A percentile compares a stretch with the other conserved stretches of the same genome.
Conservation (phyloP, 2,329 filamentous ascomycete genomes). For the Arthroderma uncinatum region DNA sequence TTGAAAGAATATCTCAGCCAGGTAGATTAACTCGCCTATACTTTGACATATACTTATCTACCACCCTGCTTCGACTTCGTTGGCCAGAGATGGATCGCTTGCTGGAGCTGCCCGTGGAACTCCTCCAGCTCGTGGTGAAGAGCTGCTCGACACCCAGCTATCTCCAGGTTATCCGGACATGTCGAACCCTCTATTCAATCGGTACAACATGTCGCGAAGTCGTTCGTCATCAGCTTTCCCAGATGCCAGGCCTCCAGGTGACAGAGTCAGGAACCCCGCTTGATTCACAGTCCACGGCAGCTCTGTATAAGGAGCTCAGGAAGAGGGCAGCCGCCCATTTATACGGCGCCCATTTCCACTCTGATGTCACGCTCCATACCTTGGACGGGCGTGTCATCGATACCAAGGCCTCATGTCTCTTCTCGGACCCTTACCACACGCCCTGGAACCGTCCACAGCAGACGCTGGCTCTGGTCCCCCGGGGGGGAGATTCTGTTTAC, state of each 20-base stretch:
- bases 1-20: too few relatives aligned
- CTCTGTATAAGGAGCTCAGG: slow-evolving; percentile 27
- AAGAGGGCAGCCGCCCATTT: slow-evolving; percentile 24
- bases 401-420: slow-evolving; percentile 23
- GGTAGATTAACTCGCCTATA: too few relatives aligned
- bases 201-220: slow-evolving; percentile 27
- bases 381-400: slow-evolving; percentile 23
- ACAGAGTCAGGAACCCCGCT: background rate
- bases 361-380: slow-evolving; percentile 22
- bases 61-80: background rate
- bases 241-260: slow-evolving; percentile 19
- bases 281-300: slow-evolving; percentile 15
- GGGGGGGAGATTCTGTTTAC: slow-evolving; percentile 13
- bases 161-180: slow-evolving; percentile 29
- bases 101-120: slow-evolving; percentile 30
- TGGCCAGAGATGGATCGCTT: background rate
- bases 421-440: background rate
- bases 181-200: slow-evolving; percentile 26
- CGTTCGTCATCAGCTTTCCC: slow-evolving; percentile 27
- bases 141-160: slow-evolving; percentile 27
- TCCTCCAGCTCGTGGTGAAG: slow-evolving; percentile 30
- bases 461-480: slow-evolving; percentile 2
- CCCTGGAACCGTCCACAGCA: background rate
- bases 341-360: slow-evolving; percentile 27
- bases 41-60: too few relatives aligned